Base-by-base conservation (phyloP, 2,329 filamentous ascomycete species). In the Akanthomyces dipterigenus region DNA sequence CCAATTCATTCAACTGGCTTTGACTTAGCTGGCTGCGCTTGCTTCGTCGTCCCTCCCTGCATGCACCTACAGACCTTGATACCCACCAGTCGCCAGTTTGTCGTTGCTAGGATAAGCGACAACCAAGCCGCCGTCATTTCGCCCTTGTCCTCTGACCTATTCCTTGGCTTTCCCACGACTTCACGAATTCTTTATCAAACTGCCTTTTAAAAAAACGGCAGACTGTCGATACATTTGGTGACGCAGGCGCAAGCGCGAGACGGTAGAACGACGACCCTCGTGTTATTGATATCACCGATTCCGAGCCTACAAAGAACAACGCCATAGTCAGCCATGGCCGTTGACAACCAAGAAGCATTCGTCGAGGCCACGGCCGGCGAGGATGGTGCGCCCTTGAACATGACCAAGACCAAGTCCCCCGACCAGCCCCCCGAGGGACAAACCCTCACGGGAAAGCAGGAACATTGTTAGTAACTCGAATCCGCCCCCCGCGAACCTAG, bases 381-480 rank as follows among this genome's bases (percentile, higher is more conserved):
- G 50, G 62, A 63, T 49, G 63, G 63, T 49, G 43, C 53, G 31
- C 64, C 48, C 20, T 14, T 43, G 34, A n/a, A 12, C 18, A 36
- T 55, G 69, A 58, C 63, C 66, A 40, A 67, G 65, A 61, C 70
- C 67, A 54, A 31, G 20, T 55, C 48, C 26, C 9, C 46, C 12
- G 54, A 58, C 9, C 54, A 26, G 18, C 70, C 75, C 61, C 73
- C 77, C 54, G 71, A 76, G 3, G 78, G 76, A 46, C 80, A 83
- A 64, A 67, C 77, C 6, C 77, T 99, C 71, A 96, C 93, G 0
- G 95, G 95, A 67, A 98, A 97, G 78, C 93, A 99, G 82, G 95
- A 99, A 75, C 95, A 99, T 74, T 99, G 92, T 96, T 74, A 69
- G 88, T 76, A 54, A 48, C 55, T 22, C 1, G n/a, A 49, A 5